Evolutionary conservation across 1,139 yeast genomes (phyloP), one percentile per base, ranked within the genome.

Genomic region (Lodderomyces elongisporus): DNA sequence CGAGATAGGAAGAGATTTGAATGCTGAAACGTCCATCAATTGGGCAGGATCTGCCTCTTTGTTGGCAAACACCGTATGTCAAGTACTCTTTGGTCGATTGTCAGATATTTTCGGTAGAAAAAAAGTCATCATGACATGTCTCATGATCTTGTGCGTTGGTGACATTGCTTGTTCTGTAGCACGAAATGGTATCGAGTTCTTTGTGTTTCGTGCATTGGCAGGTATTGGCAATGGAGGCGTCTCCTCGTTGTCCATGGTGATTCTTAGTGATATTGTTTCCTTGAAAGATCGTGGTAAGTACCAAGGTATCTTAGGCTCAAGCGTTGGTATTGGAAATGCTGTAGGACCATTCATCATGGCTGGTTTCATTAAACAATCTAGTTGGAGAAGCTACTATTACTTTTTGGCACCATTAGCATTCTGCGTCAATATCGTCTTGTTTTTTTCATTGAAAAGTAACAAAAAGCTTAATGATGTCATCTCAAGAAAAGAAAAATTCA

Each of bases 271-370:
- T 38, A 54, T 68, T 18, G 68, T 67, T 9, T 59, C 70, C 0
- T 52, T 66, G 30, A 54, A 58, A 40, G 66, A 68, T 38, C 52
- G 74, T 40, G 74, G 74, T 0, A 66, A 63, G 41, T 68, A 56
- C 43, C 71, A 66, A 44, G 74, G 74, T 2, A 66, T 67, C 25
- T 51, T 74, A 21, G 80, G 79, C 2, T 52, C 73, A 1, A 60
- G 65, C 40, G 70, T 74, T 17, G 82, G 80, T 0, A 41, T 74
- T 6, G 84, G 82, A 2, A 71, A 70, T 46, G 71, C 74, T 1
- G 44, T 70, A 10, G 82, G 82, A 0, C 81, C 82, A 0, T 70
- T 76, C 38, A 47, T 76, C 13, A 71, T 73, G 52, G 66, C 77
- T n/a, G 76, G 66, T 0, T 71, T 74, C 43, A 60, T 67, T 7